A percentile compares a stretch with the other conserved stretches of the same genome.
These are phyloP conservation scores for Boletus smithii DNA, from an alignment of 1,284 basidiomycete species.

Conservation along the genomic window DNA sequence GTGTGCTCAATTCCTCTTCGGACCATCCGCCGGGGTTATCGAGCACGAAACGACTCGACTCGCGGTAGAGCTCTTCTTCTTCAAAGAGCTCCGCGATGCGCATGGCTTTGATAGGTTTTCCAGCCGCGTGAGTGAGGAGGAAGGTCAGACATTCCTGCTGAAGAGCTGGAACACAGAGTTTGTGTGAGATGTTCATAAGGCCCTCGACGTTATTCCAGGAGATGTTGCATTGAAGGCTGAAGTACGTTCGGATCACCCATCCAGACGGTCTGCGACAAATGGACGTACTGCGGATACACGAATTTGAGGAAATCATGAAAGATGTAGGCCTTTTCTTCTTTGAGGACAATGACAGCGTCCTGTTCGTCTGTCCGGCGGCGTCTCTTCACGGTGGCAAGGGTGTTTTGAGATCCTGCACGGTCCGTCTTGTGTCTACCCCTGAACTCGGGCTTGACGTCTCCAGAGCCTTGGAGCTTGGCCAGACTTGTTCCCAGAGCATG, in stretches of 20 bases:
- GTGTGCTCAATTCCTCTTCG: conserved; percentile 75
- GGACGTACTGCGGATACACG: conserved; percentile 78
- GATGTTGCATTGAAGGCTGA: conserved; percentile 82
- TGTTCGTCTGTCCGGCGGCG: conserved; percentile 44
- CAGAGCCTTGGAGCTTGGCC: conserved; percentile 43
- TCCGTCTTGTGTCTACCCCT: conserved; percentile 20
- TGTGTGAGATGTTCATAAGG: conserved; percentile 82
- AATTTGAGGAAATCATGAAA: conserved; percentile 87
- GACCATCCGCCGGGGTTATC: conserved; percentile 87
- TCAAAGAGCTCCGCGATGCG: conserved; percentile 84
- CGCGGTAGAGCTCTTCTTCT: conserved; percentile 85
- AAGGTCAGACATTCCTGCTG: conserved; percentile 81
- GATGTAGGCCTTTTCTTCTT: conserved; percentile 76
- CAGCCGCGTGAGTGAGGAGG: conserved; percentile 86
- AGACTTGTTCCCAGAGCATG: conserved; percentile 44
- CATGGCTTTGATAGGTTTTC: conserved; percentile 87
- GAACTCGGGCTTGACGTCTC: conserved; percentile 9
- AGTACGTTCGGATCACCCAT: conserved; percentile 4
- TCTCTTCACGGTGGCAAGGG: conserved; percentile 42
- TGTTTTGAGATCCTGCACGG: conserved; percentile 28
- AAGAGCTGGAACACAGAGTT: conserved; percentile 78
- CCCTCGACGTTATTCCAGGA: conserved; percentile 92
- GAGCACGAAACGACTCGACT: conserved; percentile 85
- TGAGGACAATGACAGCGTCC: conserved; percentile 76
- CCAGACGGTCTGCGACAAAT: not conserved